Evolutionary conservation across 108 stramenopile genomes (phyloP), one percentile per base, ranked within the genome.

Genomic region (Cyclotella cryptica): DNA sequence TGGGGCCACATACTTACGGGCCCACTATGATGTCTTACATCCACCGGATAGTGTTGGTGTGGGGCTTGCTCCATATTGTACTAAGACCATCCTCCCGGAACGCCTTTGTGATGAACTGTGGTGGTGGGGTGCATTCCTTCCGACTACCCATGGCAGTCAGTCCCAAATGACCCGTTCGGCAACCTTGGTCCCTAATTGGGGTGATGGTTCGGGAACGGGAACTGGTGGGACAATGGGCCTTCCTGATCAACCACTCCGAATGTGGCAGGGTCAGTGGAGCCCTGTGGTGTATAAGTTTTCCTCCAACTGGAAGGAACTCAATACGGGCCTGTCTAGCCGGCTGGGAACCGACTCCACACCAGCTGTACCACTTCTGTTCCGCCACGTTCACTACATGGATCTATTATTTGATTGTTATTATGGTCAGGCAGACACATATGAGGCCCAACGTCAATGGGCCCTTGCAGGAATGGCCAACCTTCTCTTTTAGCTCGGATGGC

Each of bases 301-400:
- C 30, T 61, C 60, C 30, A 61, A 61, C 35, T 61, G 60, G 60
- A 61, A 39, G n/a, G 60, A 39, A 30, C 30, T 61, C 30, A 30
- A 61, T 10, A 61, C 60, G 24, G 55, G 55, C 55, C 1, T 57
- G 22, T 57, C 55, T 2, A 8, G 55, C 55, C 55, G 55, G 5
- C 55, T 57, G 2, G 21, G 55, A 6, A 57, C 55, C 24, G 55
- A 19, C 1, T 57, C 55, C 1, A 24, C 19, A 1, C 55, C 21
- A 1, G 19, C 24, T 21, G 24, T 3, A 2, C 12, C 55, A 2
- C 55, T 61, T 15, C 35, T 61, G 0, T 61, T 61, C 14, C 14
- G 60, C 4, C 60, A 61, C 19, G n/a, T 61, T 15, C 8, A 7
- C 27, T 59, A 28, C 17, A 59, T 29, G 27, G 58, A 59, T 29